Evolutionary conservation across 2,329 filamentous ascomycete genomes (phyloP).

Genomic region (Xylariomycetidae sp.): DNA sequence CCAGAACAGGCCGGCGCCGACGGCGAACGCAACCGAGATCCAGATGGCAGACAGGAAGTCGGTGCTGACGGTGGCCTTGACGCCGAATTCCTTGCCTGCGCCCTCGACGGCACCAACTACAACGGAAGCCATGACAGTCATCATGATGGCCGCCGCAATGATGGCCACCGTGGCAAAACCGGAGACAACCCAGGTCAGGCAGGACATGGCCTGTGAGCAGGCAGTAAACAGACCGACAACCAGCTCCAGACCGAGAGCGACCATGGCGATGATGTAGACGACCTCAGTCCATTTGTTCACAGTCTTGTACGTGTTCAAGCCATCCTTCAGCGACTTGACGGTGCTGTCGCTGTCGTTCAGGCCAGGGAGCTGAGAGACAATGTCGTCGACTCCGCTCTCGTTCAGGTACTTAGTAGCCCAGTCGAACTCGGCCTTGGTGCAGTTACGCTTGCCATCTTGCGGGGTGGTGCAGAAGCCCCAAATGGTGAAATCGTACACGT

Average conservation of each 20-base stretch:
- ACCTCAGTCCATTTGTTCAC: conserved; percentile 79
- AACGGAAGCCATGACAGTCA: conserved; percentile 67
- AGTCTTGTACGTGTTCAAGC: conserved; percentile 66
- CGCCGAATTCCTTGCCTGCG: conserved; percentile 64
- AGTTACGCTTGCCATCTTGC: conserved; percentile 52
- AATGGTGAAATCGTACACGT: conserved; percentile 75
- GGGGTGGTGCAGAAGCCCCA: conserved; percentile 79
- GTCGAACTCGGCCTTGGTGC: conserved; percentile 64
- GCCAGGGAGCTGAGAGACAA: conserved; percentile 42
- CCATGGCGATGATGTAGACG: conserved; percentile 68
- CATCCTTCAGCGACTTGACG: conserved; percentile 56
- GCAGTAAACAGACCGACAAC: conserved; percentile 75
- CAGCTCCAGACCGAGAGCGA: conserved; percentile 64
- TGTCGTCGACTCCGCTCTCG: conserved; percentile 29
- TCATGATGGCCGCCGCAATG: conserved; percentile 62
- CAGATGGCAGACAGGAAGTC: conserved; percentile 68
- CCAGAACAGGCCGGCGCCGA: conserved; percentile 83
- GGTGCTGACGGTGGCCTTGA: conserved; percentile 59
- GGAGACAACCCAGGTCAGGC: conserved; percentile 73
- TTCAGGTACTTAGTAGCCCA: conserved; percentile 66
- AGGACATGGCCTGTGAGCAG: conserved; percentile 75
- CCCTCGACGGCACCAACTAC: conserved; percentile 64
- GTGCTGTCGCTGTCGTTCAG: too few relatives aligned
- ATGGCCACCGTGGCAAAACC: conserved; percentile 49
- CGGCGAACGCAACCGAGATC: conserved; percentile 71